phyloP scores from a whole-genome alignment of 805 yeast species.

The Starmerella vaccinii region DNA sequence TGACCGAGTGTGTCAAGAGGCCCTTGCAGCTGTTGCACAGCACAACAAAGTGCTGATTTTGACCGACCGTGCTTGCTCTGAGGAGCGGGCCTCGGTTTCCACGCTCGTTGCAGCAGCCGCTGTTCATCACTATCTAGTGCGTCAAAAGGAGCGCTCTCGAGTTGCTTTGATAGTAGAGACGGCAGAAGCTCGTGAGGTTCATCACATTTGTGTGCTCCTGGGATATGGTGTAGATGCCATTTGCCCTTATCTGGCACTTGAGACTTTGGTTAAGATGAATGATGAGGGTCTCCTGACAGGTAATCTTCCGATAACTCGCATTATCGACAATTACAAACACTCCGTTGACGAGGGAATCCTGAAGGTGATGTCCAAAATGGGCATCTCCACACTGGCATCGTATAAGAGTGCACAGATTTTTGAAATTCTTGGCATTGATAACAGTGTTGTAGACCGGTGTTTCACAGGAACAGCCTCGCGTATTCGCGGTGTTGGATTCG shows the following conservation, averaged over 20 bases:
- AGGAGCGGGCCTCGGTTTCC: constrained; percentile 65
- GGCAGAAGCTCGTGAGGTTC: constrained; percentile 96
- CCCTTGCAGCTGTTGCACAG: constrained; percentile 71
- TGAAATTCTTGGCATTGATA: constrained; percentile 92
- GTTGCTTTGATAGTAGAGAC: constrained; percentile 88
- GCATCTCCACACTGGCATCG: constrained; percentile 95
- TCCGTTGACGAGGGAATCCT: constrained; percentile 85
- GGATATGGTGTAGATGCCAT: constrained; percentile 98
- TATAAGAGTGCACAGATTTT: constrained; percentile 98
- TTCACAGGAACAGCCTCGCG: constrained; percentile 96
- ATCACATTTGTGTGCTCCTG: constrained; percentile 83
- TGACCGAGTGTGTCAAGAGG: constrained; percentile 78
- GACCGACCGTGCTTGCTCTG: constrained; percentile 55
- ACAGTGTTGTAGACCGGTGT: constrained; percentile 88
- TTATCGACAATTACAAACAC: constrained; percentile 68
- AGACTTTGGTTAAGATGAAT: constrained; percentile 76
- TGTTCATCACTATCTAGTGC: constrained; percentile 89
- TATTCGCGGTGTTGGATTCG: constrained; percentile 90
- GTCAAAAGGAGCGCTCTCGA: constrained; percentile 91
- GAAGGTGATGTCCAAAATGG: constrained; percentile 99
- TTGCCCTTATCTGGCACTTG: constrained; percentile 88
- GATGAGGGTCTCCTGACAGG: constrained; percentile 51
- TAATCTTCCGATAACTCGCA: constrained; percentile 46
- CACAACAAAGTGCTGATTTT: constrained; percentile 65
- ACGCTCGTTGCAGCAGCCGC: constrained; percentile 93